Percentiles rank a stretch among this genome's conserved stretches.
phyloP scores from a whole-genome alignment of 2,329 filamentous ascomycete species.

The Fusarium sp. region DNA sequence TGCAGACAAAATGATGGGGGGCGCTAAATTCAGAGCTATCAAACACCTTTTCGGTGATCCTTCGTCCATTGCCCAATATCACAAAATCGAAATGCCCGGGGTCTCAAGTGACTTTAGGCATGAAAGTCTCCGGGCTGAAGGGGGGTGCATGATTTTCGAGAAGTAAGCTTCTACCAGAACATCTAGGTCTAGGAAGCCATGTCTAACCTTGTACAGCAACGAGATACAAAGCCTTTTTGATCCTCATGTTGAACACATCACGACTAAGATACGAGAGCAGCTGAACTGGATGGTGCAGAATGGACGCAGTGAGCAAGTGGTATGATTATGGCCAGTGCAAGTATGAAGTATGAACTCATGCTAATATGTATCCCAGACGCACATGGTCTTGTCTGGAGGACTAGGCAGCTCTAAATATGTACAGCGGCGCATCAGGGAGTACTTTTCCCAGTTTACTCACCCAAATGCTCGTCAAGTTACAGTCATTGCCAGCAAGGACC shows the following conservation, averaged over 20 bases:
- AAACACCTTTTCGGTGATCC: neutral
- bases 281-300: neutral
- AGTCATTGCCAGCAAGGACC: neutral
- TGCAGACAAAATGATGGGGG: neutral
- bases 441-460: neutral
- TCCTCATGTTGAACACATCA: neutral
- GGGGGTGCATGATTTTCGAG: neutral
- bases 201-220: neutral
- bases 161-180: neutral
- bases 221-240: neutral
- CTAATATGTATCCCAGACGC: neutral
- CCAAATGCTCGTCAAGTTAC: neutral
- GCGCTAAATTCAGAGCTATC: neutral
- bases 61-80: neutral
- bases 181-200: fast-evolving
- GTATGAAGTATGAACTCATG: neutral
- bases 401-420: neutral
- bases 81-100: neutral
- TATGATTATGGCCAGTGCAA: fast-evolving
- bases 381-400: neutral
- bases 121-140: neutral
- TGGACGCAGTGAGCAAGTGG: neutral
- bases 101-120: neutral
- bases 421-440: neutral
- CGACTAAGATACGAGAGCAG: neutral